Conservation (phyloP, 495 filamentous ascomycete species). For the Penicillium samsonianum region DNA sequence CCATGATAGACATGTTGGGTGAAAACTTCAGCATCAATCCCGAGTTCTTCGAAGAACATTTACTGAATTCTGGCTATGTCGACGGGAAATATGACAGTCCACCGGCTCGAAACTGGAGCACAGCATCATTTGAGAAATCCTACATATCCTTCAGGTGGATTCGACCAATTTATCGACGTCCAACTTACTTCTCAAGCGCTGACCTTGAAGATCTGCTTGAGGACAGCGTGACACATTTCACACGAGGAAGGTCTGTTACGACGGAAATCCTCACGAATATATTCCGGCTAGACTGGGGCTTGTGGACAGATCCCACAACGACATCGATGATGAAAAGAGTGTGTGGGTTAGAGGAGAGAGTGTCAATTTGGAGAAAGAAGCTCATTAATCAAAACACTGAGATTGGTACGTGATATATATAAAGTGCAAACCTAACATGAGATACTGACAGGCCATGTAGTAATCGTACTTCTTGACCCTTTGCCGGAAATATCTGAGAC, state of each 20-base stretch:
- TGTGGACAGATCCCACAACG: slow-evolving; percentile 13
- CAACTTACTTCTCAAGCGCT: slow-evolving; percentile 13
- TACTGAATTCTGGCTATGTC: slow-evolving; percentile 18
- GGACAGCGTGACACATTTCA: slow-evolving; percentile 9
- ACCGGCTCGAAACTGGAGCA: slow-evolving; percentile 13
- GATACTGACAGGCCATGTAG: slow-evolving; percentile 2
- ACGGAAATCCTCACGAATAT: slow-evolving; percentile 14
- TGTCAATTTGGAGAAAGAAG: slow-evolving; percentile 16
- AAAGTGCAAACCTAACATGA: background rate
- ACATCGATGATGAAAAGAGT: slow-evolving; percentile 4
- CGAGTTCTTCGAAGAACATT: slow-evolving; percentile 22
- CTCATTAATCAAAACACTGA: slow-evolving; percentile 3
- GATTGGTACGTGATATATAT: slow-evolving; percentile 10
- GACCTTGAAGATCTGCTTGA: slow-evolving; percentile 8
- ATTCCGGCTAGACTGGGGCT: slow-evolving; percentile 13
- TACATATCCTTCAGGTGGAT: slow-evolving; percentile 15
- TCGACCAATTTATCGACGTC: slow-evolving; percentile 17
- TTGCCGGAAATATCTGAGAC: slow-evolving; percentile 12
- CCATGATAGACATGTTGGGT: slow-evolving; percentile 11
- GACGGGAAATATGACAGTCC: slow-evolving; percentile 6
- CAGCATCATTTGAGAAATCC: slow-evolving; percentile 13
- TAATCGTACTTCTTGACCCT: slow-evolving; percentile 19
- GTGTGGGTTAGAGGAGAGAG: slow-evolving; percentile 18
- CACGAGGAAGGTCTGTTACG: background rate
- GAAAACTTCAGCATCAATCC: slow-evolving; percentile 18